phyloP scores from a whole-genome alignment of 345 rosid genomes.

The Acer yangbiense region DNA sequence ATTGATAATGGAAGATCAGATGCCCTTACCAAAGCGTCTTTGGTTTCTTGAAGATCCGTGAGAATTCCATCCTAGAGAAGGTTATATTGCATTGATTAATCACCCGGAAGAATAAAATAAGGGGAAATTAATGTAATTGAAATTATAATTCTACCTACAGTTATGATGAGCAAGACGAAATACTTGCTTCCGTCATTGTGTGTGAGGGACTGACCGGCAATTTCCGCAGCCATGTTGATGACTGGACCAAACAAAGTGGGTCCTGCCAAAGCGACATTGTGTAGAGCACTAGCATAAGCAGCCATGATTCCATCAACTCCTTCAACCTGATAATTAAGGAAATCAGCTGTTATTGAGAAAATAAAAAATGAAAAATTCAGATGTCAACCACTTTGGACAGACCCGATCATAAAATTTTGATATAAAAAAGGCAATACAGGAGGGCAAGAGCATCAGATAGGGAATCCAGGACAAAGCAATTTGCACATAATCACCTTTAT shows the following conservation, averaged over 20 bases:
- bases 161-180: conserved; percentile 60
- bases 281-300: conserved; percentile 60
- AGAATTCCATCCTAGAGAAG: conserved; percentile 78
- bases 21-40: conserved; percentile 77
- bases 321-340: conserved; percentile 54
- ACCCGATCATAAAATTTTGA: not conserved
- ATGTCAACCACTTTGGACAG: not conserved
- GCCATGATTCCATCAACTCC: conserved; percentile 86
- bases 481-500: too few relatives aligned
- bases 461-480: too few relatives aligned
- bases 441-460: too few relatives aligned
- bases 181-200: conserved; percentile 33
- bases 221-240: conserved; percentile 56
- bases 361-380: not conserved
- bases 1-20: conserved; percentile 93
- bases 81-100: not conserved
- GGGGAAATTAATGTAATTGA: not conserved
- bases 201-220: conserved; percentile 42
- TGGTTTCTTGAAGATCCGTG: conserved; percentile 74
- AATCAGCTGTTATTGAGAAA: too few relatives aligned
- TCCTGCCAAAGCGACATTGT: conserved; percentile 60
- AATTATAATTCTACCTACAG: conserved; percentile 35
- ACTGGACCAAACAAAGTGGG: conserved; percentile 72
- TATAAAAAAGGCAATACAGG: too few relatives aligned
- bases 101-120: not conserved